Evolutionary conservation across 108 stramenopile genomes (phyloP).

Genomic region (Conticribra weissflogii): DNA sequence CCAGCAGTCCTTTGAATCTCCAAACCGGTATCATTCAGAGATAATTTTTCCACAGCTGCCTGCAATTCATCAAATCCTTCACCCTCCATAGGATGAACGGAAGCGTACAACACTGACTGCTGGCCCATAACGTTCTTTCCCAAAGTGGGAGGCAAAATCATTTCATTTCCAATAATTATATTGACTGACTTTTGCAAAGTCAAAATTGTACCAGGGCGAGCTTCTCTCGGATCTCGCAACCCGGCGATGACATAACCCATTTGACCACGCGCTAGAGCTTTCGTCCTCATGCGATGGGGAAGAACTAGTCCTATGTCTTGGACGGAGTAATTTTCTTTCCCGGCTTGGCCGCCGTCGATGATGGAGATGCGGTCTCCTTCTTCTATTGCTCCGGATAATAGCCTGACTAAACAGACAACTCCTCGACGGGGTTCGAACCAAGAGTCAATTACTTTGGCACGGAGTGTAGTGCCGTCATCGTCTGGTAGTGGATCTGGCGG

Average conservation of each 20-base stretch:
- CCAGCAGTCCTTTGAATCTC: slow-evolving; percentile 73
- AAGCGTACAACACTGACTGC: slow-evolving; percentile 93
- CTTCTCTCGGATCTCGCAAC: slow-evolving; percentile 89
- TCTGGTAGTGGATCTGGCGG: slow-evolving; percentile 65
- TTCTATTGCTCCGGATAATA: slow-evolving; percentile 71
- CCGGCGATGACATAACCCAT: slow-evolving; percentile 96
- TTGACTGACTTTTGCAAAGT: slow-evolving; percentile 60
- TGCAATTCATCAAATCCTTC: slow-evolving; percentile 91
- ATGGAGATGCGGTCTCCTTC: slow-evolving; percentile 64
- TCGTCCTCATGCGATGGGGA: slow-evolving; percentile 74
- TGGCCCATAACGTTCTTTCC: slow-evolving; percentile 35
- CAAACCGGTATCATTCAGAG: slow-evolving; percentile 92
- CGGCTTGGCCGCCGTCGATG: slow-evolving; percentile 28
- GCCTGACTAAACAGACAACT: slow-evolving; percentile 70
- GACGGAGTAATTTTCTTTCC: slow-evolving; percentile 41
- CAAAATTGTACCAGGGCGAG: slow-evolving; percentile 91
- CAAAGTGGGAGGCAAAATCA: slow-evolving; percentile 52
- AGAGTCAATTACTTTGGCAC: slow-evolving; percentile 95
- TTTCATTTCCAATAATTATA: slow-evolving; percentile 42
- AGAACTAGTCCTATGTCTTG: slow-evolving; percentile 90
- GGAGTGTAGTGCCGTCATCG: slow-evolving; percentile 58
- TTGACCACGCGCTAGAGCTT: slow-evolving; percentile 74
- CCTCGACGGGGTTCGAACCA: slow-evolving; percentile 94
- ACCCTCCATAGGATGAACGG: slow-evolving; percentile 93
- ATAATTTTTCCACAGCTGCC: slow-evolving; percentile 89